A percentile compares a stretch with the other conserved stretches of the same genome.
Evolutionary conservation across 164 flowering plant genomes (phyloP).

Genomic region (Taxillus chinensis): DNA sequence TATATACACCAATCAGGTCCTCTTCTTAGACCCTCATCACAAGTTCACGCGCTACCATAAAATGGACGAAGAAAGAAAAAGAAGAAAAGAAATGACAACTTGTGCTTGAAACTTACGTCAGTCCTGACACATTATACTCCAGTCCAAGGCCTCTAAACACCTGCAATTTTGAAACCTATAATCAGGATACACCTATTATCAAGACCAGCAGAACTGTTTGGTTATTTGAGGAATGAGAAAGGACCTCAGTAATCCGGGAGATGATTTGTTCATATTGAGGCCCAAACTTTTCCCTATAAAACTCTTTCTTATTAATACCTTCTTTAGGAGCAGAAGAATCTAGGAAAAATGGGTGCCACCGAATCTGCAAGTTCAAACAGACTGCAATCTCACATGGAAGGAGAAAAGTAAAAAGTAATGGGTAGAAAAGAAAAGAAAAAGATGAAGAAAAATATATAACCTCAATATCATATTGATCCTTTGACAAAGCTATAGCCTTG

Average conservation of each 20-base stretch:
- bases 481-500: constrained; percentile 63
- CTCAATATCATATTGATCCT: constrained; percentile 73
- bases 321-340: constrained; percentile 76
- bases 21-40: neutral
- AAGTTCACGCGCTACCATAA: neutral
- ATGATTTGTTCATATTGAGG: constrained; percentile 33
- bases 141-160: constrained; percentile 49
- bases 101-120: constrained; percentile 48
- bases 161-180: constrained; percentile 31
- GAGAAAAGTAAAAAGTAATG: neutral
- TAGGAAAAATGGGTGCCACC: constrained; percentile 81
- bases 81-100: neutral
- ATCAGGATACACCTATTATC: neutral
- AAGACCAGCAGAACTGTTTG: neutral
- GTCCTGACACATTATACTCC: constrained; percentile 59
- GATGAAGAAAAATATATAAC: constrained; percentile 20
- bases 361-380: constrained; percentile 39
- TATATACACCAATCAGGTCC: neutral
- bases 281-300: constrained; percentile 58
- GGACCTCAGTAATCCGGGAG: constrained; percentile 73
- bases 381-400: neutral
- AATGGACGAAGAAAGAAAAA: neutral
- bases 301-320: constrained; percentile 57
- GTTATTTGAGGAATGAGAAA: constrained; percentile 3
- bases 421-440: neutral